These are phyloP conservation scores for Calonectria ilicicola DNA, from an alignment of 2,329 filamentous ascomycete genomes.

Conservation along the genomic window DNA sequence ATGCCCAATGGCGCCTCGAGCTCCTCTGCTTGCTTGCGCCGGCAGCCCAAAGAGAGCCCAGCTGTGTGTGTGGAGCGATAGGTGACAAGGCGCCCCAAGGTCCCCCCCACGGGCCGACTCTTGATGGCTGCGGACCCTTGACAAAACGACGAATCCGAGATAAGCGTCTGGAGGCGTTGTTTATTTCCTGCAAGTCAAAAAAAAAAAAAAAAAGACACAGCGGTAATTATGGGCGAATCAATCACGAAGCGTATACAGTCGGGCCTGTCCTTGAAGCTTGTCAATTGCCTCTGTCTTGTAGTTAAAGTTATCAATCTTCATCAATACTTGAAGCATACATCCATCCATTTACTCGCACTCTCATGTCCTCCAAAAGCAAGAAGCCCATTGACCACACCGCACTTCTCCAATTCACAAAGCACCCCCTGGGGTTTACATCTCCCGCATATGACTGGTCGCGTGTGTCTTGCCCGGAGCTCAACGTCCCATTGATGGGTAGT, in stretches of 20 bases:
- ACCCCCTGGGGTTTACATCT: background rate
- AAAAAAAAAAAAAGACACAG: background rate
- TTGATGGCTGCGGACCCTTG: slow-evolving; percentile 13
- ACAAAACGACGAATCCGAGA: slow-evolving; percentile 12
- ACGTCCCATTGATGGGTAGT: background rate
- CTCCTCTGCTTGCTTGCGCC: background rate
- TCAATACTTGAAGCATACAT: background rate
- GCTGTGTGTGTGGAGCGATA: slow-evolving; percentile 18
- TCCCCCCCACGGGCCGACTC: slow-evolving; percentile 18
- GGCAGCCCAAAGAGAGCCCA: slow-evolving; percentile 2
- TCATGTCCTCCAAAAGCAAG: background rate
- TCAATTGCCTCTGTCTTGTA: no score
- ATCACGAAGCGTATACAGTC: background rate
- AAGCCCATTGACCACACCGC: background rate
- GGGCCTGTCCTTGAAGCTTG: no score
- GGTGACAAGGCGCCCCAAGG: slow-evolving; percentile 13
- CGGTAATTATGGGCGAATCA: background rate
- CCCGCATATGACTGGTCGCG: background rate
- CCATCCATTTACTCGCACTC: no score
- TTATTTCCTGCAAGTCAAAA: background rate
- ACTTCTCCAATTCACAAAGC: background rate
- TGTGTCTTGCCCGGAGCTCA: background rate
- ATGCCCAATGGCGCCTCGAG: slow-evolving; percentile 12
- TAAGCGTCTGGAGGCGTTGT: slow-evolving; percentile 16
- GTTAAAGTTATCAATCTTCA: no score